These are phyloP conservation scores for Phaeosphaeriaceae sp. DNA, from an alignment of 2,329 filamentous ascomycete genomes.

Conservation along the genomic window DNA sequence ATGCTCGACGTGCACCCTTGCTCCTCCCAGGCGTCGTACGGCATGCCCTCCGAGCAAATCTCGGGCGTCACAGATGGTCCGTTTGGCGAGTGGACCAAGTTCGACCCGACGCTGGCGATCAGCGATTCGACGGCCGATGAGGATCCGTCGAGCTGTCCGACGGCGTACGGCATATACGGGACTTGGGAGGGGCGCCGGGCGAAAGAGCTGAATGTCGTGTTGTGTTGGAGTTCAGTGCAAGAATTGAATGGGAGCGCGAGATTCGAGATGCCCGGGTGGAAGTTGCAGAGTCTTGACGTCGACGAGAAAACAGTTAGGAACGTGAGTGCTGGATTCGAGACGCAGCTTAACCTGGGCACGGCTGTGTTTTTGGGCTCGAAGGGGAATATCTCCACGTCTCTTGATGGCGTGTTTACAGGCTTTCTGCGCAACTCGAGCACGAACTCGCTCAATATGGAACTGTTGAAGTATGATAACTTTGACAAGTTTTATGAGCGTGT, in stretches of 20 bases:
- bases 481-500: neutral
- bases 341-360: neutral
- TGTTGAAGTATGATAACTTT: neutral
- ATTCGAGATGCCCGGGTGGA: neutral
- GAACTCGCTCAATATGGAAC: neutral
- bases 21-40: neutral
- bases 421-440: neutral
- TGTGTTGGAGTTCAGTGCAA: neutral
- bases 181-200: neutral
- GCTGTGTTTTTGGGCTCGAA: neutral
- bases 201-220: neutral
- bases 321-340: neutral
- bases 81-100: neutral
- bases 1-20: neutral
- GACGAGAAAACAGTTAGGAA: neutral
- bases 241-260: neutral
- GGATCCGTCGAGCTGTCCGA: neutral
- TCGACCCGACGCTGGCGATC: neutral
- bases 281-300: neutral
- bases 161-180: neutral
- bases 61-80: neutral
- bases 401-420: neutral
- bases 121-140: neutral
- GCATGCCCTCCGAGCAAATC: neutral
- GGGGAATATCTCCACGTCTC: neutral